A percentile compares a stretch with the other conserved stretches of the same genome.
Conservation (phyloP, 202 grass and related monocot genomes). For the Zoysia matrella region DNA sequence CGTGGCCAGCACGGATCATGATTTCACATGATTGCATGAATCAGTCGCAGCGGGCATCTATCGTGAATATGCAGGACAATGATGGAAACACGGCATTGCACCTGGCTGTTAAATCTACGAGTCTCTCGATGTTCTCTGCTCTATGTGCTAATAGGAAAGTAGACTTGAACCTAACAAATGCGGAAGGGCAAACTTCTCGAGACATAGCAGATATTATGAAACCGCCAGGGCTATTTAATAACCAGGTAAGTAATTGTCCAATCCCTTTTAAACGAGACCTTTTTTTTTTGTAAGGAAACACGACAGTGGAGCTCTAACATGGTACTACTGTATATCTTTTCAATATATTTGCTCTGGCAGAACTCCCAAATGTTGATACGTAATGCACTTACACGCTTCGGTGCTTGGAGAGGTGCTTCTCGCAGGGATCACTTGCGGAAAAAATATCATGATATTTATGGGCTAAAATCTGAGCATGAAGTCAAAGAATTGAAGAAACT, state of each 20-base stretch:
- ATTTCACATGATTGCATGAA: too few species aligned
- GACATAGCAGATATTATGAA: neutral
- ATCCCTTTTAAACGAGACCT: too few species aligned
- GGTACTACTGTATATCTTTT: too few species aligned
- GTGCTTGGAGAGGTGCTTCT: neutral
- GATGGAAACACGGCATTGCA: conserved; percentile 50
- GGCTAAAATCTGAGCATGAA: neutral
- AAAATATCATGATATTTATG: neutral
- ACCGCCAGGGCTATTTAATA: neutral
- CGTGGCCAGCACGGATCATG: neutral
- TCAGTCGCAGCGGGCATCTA: neutral
- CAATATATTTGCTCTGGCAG: neutral
- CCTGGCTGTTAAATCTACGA: neutral
- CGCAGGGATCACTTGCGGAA: neutral
- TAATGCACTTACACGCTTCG: neutral
- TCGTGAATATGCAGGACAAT: conserved; percentile 29
- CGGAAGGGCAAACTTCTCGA: neutral
- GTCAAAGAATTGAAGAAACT: neutral
- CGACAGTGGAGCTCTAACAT: neutral
- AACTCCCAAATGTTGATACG: neutral
- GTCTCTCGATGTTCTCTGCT: neutral
- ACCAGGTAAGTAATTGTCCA: neutral
- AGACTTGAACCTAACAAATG: neutral
- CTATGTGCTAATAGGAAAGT: neutral
- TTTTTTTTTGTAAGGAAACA: too few species aligned